These are phyloP conservation scores for Tolypocladium capitatum DNA, from an alignment of 2,329 filamentous ascomycete genomes.

Conservation along the genomic window DNA sequence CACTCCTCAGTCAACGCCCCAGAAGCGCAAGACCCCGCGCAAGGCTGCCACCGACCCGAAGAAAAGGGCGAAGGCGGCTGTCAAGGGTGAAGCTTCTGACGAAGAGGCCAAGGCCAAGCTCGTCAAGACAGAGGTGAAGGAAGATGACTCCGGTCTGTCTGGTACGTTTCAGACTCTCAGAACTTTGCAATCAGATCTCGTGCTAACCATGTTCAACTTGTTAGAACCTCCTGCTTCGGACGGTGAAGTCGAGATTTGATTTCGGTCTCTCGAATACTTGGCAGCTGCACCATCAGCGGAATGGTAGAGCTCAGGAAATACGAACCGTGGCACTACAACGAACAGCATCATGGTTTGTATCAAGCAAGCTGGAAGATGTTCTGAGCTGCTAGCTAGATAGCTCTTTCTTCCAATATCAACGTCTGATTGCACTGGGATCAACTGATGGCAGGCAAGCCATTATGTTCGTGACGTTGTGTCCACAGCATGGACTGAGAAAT, in stretches of 20 bases:
- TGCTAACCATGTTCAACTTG: background rate
- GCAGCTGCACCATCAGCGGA: background rate
- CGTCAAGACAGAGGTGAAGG: constrained; percentile 11
- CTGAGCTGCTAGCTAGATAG: background rate
- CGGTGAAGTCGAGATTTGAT: background rate
- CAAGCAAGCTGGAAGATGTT: background rate
- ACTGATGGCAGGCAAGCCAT: background rate
- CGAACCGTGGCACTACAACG: background rate
- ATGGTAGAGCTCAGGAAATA: background rate
- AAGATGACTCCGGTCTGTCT: constrained; percentile 12
- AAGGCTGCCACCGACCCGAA: constrained; percentile 7
- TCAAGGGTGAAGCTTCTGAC: constrained; percentile 13
- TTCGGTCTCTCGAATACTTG: background rate
- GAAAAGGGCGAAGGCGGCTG: constrained; percentile 13
- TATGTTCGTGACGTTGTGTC: too few species aligned
- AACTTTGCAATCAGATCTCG: background rate
- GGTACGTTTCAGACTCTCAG: constrained; percentile 7
- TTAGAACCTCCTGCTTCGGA: constrained; percentile 2
- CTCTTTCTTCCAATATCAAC: background rate
- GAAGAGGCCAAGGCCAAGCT: constrained; percentile 9
- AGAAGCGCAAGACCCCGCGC: constrained; percentile 17
- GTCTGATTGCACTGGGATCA: background rate
- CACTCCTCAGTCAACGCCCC: constrained; percentile 8
- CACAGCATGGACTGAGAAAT: background rate
- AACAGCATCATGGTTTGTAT: background rate